Evolutionary conservation across 192 early-diverging fungal genomes (phyloP).

Genomic region (Thoreauomyces humboldtii): DNA sequence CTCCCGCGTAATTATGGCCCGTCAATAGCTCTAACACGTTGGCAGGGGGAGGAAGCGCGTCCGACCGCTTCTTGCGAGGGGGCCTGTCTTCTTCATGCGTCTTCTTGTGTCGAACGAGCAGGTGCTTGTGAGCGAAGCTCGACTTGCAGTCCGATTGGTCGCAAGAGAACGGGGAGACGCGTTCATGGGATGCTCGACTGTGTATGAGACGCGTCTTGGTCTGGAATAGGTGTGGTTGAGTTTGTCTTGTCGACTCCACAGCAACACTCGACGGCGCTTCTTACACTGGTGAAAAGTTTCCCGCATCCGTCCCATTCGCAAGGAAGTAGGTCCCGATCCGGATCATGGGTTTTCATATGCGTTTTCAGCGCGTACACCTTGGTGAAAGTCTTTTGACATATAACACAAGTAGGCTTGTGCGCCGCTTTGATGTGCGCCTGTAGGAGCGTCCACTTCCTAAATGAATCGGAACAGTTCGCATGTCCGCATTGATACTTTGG

Average conservation of each 20-base stretch:
- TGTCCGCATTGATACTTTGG: constrained; percentile 1
- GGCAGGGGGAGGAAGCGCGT: constrained; percentile 14
- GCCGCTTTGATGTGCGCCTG: constrained; percentile 16
- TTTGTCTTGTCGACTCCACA: too few species aligned
- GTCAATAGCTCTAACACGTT: constrained; percentile 14
- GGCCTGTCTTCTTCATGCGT: constrained; percentile 2
- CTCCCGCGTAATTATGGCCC: constrained; percentile 10
- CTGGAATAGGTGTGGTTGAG: not conserved
- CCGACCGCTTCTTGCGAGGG: constrained; percentile 12
- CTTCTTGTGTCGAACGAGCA: constrained; percentile 14
- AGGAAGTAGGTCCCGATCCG: constrained; percentile 2
- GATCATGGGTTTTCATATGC: constrained; percentile 22
- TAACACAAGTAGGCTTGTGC: constrained; percentile 12
- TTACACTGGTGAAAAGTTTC: constrained; percentile 16
- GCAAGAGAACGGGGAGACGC: constrained; percentile 8
- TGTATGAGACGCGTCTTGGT: constrained; percentile 5
- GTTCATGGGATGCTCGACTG: constrained; percentile 10
- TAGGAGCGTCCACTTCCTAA: constrained; percentile 14
- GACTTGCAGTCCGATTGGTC: constrained; percentile 7
- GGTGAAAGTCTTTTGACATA: constrained; percentile 22
- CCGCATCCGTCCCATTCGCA: constrained; percentile 26
- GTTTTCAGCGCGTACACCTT: constrained; percentile 6
- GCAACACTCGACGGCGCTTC: not conserved
- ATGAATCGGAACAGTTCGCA: not conserved
- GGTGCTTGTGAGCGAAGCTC: constrained; percentile 20